Percentiles rank a stretch among this genome's conserved stretches.
Evolutionary conservation across 345 rosid genomes (phyloP).

Genomic region (Murraya koenigii): DNA sequence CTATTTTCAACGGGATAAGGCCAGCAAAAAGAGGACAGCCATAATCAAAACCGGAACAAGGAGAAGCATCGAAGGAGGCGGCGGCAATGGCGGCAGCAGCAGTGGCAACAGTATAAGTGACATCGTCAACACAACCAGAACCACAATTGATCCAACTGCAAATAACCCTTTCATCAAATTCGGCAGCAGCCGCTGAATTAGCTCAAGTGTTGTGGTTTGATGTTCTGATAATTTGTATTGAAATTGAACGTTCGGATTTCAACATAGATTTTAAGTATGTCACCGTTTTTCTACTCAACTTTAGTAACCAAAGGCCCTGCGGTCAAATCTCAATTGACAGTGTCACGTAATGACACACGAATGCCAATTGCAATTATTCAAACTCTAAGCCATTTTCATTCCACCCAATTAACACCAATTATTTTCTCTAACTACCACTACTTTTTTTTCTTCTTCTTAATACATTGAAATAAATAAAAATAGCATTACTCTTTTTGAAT

Average conservation of each 20-base stretch:
- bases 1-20: constrained; percentile 11
- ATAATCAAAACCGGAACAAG: constrained; percentile 34
- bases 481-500: too few species aligned
- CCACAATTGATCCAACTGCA: constrained; percentile 10
- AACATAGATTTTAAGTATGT: too few species aligned
- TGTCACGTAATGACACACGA: too few species aligned
- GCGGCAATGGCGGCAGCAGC: constrained; percentile 35
- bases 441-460: too few species aligned
- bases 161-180: constrained; percentile 14
- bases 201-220: background rate
- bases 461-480: too few species aligned
- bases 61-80: constrained; percentile 34
- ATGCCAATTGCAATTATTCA: too few species aligned
- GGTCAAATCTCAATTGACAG: too few species aligned
- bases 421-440: too few species aligned
- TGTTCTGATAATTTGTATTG: background rate
- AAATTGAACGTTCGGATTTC: background rate
- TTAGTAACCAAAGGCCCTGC: too few species aligned
- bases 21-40: constrained; percentile 26
- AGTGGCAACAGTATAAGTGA: constrained; percentile 28
- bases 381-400: too few species aligned
- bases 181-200: background rate
- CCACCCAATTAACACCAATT: too few species aligned
- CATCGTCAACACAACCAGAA: constrained; percentile 19
- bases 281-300: too few species aligned